phyloP scores from a whole-genome alignment of 306 rosid species.

The Astragalus membranaceus region DNA sequence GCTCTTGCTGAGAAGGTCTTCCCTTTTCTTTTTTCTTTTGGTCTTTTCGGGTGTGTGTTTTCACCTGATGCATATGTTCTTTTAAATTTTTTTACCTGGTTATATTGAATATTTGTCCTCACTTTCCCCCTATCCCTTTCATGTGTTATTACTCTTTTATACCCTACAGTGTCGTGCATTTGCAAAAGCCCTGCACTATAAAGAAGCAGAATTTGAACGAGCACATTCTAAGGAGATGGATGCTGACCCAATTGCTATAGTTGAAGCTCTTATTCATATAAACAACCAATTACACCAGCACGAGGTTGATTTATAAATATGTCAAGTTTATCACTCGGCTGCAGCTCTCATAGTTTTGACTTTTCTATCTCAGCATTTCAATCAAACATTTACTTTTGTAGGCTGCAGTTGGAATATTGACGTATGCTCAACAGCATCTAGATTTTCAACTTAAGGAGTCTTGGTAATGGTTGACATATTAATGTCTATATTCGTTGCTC shows the following conservation, averaged over 20 bases:
- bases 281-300: constrained; percentile 93
- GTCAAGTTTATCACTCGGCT: constrained; percentile 4
- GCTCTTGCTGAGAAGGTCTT: constrained; percentile 96
- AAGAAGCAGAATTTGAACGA: constrained; percentile 96
- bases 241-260: constrained; percentile 93
- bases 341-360: constrained; percentile 14
- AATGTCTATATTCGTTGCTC: not conserved
- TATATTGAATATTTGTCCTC: not conserved
- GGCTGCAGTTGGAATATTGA: constrained; percentile 99
- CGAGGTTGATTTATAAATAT: constrained; percentile 49
- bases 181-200: constrained; percentile 97
- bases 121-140: not conserved
- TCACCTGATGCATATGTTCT: not conserved
- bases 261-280: constrained; percentile 92
- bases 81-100: not conserved
- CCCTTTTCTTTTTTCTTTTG: not conserved
- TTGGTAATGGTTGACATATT: constrained; percentile 47
- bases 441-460: constrained; percentile 95
- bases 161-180: constrained; percentile 82
- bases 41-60: not conserved
- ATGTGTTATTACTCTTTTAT: constrained; percentile 8
- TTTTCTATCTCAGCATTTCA: not conserved
- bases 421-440: constrained; percentile 77
- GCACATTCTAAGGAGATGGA: constrained; percentile 92
- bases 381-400: constrained; percentile 31